These are phyloP conservation scores for Suillus plorans DNA, from an alignment of 768 basidiomycete genomes.

Conservation along the genomic window DNA sequence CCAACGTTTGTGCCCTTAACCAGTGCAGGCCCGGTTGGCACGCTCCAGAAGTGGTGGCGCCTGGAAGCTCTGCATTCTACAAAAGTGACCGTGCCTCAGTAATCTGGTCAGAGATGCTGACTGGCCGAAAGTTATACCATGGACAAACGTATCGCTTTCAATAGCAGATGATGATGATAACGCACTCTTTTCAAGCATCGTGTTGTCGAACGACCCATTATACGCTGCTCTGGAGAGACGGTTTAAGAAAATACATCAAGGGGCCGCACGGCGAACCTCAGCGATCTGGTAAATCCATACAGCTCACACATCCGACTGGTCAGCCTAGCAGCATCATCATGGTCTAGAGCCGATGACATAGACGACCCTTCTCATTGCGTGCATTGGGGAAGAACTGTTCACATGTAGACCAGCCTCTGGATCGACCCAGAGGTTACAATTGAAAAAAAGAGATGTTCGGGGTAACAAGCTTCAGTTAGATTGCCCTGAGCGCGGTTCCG, in stretches of 20 bases:
- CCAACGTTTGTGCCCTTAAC: background rate
- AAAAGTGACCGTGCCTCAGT: background rate
- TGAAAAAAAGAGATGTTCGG: slow-evolving; percentile 41
- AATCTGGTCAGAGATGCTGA: background rate
- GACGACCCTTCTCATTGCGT: slow-evolving; percentile 50
- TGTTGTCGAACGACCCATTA: slow-evolving; percentile 5
- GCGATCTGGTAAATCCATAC: background rate
- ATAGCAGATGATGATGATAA: background rate
- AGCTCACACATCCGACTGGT: background rate
- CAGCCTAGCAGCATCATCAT: background rate
- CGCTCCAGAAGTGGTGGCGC: background rate
- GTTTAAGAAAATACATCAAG: background rate
- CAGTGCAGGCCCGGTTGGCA: background rate
- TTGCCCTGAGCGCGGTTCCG: slow-evolving; percentile 57
- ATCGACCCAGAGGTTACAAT: slow-evolving; percentile 45
- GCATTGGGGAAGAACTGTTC: slow-evolving; percentile 47
- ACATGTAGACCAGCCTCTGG: slow-evolving; percentile 22
- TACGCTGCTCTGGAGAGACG: slow-evolving; percentile 15
- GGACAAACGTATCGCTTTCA: background rate
- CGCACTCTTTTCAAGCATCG: background rate
- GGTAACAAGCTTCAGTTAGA: slow-evolving; percentile 47
- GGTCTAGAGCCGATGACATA: slow-evolving; percentile 42
- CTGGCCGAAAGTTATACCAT: background rate
- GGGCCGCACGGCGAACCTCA: slow-evolving; percentile 20
- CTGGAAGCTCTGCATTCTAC: background rate